These are phyloP conservation scores for Monosporascus sp. DNA, from an alignment of 2,329 filamentous ascomycete genomes.

Conservation along the genomic window DNA sequence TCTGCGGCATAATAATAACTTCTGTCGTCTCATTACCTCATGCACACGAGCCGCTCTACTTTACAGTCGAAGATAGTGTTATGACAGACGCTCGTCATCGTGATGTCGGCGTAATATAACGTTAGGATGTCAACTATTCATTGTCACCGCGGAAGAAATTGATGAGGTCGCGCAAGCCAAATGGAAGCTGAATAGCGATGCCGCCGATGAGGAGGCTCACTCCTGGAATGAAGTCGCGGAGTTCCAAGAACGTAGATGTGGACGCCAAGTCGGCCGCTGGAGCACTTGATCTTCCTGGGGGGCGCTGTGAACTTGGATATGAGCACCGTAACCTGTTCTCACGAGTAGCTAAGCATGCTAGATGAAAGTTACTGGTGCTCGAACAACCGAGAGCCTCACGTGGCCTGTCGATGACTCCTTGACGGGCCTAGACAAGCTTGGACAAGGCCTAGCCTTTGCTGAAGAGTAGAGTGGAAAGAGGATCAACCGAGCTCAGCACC, in stretches of 20 bases:
- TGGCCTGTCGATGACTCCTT: conserved; percentile 28
- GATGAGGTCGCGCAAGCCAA: conserved; percentile 24
- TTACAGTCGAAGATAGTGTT: too few relatives aligned
- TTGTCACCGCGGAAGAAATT: conserved; percentile 28
- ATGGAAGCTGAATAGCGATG: conserved; percentile 27
- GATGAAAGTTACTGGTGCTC: conserved; percentile 26
- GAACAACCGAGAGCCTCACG: conserved; percentile 30
- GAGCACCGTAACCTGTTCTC: conserved; percentile 25
- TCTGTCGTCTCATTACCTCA: too few relatives aligned
- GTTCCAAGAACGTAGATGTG: conserved; percentile 25
- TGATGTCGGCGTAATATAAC: too few relatives aligned
- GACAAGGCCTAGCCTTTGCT: too few relatives aligned
- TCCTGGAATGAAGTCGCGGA: conserved; percentile 27
- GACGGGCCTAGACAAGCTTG: conserved; percentile 11
- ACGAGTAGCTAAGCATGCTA: conserved; percentile 24
- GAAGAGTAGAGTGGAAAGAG: too few relatives aligned
- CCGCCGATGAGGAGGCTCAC: conserved; percentile 25
- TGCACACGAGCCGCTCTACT: too few relatives aligned
- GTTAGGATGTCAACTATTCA: conserved; percentile 25
- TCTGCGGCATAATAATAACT: too few relatives aligned
- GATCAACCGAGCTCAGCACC: too few relatives aligned
- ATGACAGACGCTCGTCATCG: too few relatives aligned
- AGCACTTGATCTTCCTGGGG: conserved; percentile 20
- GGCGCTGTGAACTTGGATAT: conserved; percentile 27
- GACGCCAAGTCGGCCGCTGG: conserved; percentile 24